Conservation (phyloP, 2,329 filamentous ascomycete species). For the Fusarium proliferatum region DNA sequence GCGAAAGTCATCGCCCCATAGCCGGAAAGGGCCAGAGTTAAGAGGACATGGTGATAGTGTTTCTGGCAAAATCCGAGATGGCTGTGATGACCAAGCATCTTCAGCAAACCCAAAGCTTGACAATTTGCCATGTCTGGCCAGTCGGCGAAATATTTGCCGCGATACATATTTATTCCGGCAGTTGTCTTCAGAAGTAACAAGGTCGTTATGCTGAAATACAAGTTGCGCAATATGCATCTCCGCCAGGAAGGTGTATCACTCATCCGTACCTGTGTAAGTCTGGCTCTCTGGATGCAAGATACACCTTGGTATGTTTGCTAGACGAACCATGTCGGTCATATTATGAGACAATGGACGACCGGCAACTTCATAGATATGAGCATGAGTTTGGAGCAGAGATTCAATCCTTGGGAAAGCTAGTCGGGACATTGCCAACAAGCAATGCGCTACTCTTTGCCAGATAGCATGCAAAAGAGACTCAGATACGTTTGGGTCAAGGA, state of each 20-base stretch:
- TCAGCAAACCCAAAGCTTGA: constrained; percentile 44
- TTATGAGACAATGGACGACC: constrained; percentile 40
- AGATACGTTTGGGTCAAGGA: constrained; percentile 38
- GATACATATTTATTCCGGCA: constrained; percentile 57
- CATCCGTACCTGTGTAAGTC: background rate
- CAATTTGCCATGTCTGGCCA: constrained; percentile 43
- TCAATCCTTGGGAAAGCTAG: constrained; percentile 54
- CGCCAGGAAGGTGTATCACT: constrained; percentile 53
- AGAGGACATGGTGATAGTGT: constrained; percentile 28
- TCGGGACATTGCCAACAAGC: constrained; percentile 53
- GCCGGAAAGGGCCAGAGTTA: constrained; percentile 36
- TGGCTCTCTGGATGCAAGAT: background rate
- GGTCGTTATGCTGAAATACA: constrained; percentile 55
- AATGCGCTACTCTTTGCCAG: constrained; percentile 53
- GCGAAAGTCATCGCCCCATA: constrained; percentile 52
- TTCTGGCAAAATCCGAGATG: background rate
- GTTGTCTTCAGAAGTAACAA: constrained; percentile 51
- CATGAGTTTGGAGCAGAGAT: constrained; percentile 3
- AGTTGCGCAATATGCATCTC: constrained; percentile 56
- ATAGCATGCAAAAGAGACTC: constrained; percentile 46
- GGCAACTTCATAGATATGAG: background rate
- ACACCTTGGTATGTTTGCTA: constrained; percentile 41
- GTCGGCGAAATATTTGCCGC: constrained; percentile 53
- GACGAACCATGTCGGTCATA: constrained; percentile 54
- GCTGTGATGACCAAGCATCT: constrained; percentile 9